Percentiles rank a stretch among this genome's conserved stretches.
These are phyloP conservation scores for Candida manassasensis DNA, from an alignment of 805 yeast species.

Conservation along the genomic window DNA sequence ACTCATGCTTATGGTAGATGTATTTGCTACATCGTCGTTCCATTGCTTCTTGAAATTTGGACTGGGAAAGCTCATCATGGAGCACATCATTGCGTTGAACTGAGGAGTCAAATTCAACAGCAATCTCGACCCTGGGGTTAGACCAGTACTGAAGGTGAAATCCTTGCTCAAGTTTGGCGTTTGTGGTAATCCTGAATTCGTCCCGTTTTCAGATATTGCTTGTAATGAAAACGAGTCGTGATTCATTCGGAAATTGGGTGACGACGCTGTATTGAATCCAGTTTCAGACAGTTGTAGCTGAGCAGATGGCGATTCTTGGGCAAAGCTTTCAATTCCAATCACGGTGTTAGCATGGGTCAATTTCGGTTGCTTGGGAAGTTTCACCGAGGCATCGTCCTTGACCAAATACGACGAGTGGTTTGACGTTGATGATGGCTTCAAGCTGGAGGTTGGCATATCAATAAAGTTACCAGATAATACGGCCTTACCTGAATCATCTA, in stretches of 20 bases:
- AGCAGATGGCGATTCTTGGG: constrained; percentile 1
- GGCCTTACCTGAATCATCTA: constrained; percentile 41
- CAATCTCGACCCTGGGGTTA: constrained; percentile 23
- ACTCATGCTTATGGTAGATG: not conserved
- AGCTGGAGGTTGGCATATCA: not conserved
- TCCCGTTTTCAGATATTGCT: constrained; percentile 6
- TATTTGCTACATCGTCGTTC: constrained; percentile 3
- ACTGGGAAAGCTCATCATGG: constrained; percentile 29
- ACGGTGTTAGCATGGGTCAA: constrained; percentile 23
- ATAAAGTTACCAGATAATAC: constrained; percentile 25
- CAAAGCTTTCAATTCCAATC: constrained; percentile 21
- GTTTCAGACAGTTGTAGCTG: not conserved
- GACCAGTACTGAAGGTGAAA: constrained; percentile 22
- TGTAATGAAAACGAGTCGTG: constrained; percentile 14
- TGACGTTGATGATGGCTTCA: not conserved
- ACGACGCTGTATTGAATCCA: not conserved
- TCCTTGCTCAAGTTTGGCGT: constrained; percentile 33
- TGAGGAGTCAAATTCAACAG: constrained; percentile 36
- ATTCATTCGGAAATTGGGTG: constrained; percentile 15
- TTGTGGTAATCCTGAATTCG: constrained; percentile 19
- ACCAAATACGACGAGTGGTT: not conserved
- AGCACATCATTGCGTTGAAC: constrained; percentile 37
- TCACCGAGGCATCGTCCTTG: constrained; percentile 3
- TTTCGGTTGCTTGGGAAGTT: constrained; percentile 11
- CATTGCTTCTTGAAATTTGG: constrained; percentile 10